Evolutionary conservation across 2,329 filamentous ascomycete genomes (phyloP), one percentile per base, ranked within the genome.

Genomic region (Fusarium aywerte): DNA sequence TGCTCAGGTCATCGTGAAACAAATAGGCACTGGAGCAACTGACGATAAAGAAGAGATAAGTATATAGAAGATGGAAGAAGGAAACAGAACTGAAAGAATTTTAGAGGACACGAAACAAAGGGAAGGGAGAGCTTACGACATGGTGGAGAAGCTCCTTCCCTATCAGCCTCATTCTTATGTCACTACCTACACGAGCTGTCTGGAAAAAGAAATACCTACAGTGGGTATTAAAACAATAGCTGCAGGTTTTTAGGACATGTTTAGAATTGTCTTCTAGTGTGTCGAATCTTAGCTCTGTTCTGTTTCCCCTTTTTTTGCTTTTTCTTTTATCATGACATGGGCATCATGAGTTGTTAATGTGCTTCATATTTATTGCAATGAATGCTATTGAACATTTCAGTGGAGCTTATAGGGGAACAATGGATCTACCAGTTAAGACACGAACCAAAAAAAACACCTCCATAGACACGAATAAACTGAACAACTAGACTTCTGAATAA

Each of bases 121-220:
- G 51, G 15, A 48, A 59, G 52, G 20, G 54, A 36, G 35, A 62
- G 43, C 48, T 65, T 43, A 62, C 42, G 60, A 48, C 42, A 39
- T 35, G 32, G 55, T 62, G 61, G 65, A 53, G 50, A 66, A 54
- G 21, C 50, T 39, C 51, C 33, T 66, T 62, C 65, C 52, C 21
- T n/a, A 52, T 27, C 55, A 36, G 39, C 56, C 33, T 62, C 35
- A 44, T 40, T 35, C 32, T 27, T 23, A 21, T 31, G 21, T 27
- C 20, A 56, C 20, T 42, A 8, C 8, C n/a, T 32, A 27, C 15
- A 32, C 45, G 42, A 38, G 25, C 27, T n/a, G 39, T 40, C 40
- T 39, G 61, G 23, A 58, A 27, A 48, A 36, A 48, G 20, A 25
- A 48, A 48, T 13, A 33, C n/a, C n/a, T n/a, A n/a, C n/a, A n/a